Evolutionary conservation across 495 filamentous ascomycete genomes (phyloP), one percentile per base, ranked within the genome.

Genomic region (Xylona heveae): DNA sequence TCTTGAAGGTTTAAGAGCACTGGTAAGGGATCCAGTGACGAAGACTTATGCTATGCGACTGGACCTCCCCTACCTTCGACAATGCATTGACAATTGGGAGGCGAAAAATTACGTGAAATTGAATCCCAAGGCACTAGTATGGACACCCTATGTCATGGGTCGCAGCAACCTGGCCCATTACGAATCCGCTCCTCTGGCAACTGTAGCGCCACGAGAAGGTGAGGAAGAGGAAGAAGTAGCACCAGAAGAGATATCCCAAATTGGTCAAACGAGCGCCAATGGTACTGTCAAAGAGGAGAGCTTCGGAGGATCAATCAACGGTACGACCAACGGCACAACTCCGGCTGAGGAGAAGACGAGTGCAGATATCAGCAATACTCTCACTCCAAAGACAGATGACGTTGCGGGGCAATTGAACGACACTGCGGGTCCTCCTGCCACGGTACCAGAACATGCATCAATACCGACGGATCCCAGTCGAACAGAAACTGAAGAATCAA

Each of bases 121-220:
- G 23, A 83, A 91, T 42, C 70, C 73, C 2, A 68, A 74, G 36
- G 68, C 70, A 6, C 62, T 97, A 23, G 71, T 84, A 2, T 97
- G 88, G 88, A 93, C 80, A n/a, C 88, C 90, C 8, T 97, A 88
- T 50, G 68, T 97, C 33, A 94, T 93, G 81, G 84, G 85, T 15
- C 66, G 77, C 32, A 74, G 67, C 45, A 83, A 79, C 33, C 67
- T 74, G n/a, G 73, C 71, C 0, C 76, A 80, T 38, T 84, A 85
- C 47, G 78, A 94, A 45, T 66, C 82, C 25, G 73, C 71, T 27
- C 67, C 76, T n/a, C 44, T 95, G 19, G 83, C 78, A 37, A 78
- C 84, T 0, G 77, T 97, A 30, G 88, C 84, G 2, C 81, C 74
- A 6, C 68, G 85, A 33, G 80, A 74, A 28, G 71, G 59, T 12